A percentile compares a stretch with the other conserved stretches of the same genome.
These are phyloP conservation scores for Clavariopsis aquatica DNA, from an alignment of 495 filamentous ascomycete species.

Conservation along the genomic window DNA sequence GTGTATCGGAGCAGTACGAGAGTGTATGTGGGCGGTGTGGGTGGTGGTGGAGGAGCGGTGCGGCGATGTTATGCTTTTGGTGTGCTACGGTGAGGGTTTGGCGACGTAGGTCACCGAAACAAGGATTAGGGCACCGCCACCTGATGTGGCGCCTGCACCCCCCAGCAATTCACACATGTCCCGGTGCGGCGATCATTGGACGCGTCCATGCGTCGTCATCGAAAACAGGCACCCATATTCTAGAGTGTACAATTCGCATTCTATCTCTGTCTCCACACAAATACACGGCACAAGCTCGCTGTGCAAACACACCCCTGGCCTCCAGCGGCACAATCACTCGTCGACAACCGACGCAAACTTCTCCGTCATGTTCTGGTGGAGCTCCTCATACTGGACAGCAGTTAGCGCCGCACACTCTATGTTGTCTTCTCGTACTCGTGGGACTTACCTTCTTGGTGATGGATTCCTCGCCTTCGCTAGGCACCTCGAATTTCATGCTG, in stretches of 20 bases:
- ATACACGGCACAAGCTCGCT: conserved; percentile 25
- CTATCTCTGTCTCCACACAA: background rate
- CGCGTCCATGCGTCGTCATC: conserved; percentile 33
- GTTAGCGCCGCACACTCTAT: conserved; percentile 27
- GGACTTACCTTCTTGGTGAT: conserved; percentile 72
- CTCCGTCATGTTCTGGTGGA: conserved; percentile 88
- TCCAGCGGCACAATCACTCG: conserved; percentile 61
- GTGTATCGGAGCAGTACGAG: background rate
- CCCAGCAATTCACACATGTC: conserved; percentile 2
- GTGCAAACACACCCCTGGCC: conserved; percentile 23
- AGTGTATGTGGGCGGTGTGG: background rate
- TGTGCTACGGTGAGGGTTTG: background rate
- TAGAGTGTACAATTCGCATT: conserved; percentile 11
- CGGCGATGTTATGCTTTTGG: background rate
- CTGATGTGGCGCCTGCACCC: background rate
- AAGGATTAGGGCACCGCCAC: conserved; percentile 2
- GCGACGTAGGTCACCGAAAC: background rate
- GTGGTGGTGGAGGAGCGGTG: background rate
- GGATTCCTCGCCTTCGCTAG: conserved; percentile 70
- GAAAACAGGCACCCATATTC: conserved; percentile 24
- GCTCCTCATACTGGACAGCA: conserved; percentile 73
- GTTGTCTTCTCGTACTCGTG: background rate
- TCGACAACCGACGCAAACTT: conserved; percentile 93
- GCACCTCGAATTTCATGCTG: conserved; percentile 95
- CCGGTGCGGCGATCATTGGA: background rate